Conservation (phyloP, 2,329 filamentous ascomycete genomes). For the Lasiodiplodia hormozganensis region DNA sequence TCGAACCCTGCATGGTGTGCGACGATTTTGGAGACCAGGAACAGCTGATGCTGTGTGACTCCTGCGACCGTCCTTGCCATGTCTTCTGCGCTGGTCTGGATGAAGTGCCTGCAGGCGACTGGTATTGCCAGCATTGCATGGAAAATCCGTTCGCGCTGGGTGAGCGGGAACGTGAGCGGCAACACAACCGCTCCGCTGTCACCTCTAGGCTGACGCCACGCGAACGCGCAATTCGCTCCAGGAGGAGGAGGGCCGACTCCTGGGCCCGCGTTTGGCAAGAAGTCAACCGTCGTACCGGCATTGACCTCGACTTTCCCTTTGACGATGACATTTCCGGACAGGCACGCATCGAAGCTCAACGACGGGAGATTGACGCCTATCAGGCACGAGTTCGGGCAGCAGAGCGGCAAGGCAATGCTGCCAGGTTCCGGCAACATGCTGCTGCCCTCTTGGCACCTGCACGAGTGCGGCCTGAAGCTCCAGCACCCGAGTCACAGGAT, state of each 20-base stretch:
- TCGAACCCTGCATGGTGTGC: slow-evolving; percentile 82
- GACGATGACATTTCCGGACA: slow-evolving; percentile 64
- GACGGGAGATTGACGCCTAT: slow-evolving; percentile 73
- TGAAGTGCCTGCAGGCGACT: slow-evolving; percentile 75
- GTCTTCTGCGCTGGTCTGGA: slow-evolving; percentile 89
- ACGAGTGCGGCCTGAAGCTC: slow-evolving; percentile 46
- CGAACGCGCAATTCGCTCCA: slow-evolving; percentile 27
- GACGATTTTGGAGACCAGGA: slow-evolving; percentile 81
- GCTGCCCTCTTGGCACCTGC: slow-evolving; percentile 62
- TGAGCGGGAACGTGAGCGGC: slow-evolving; percentile 37
- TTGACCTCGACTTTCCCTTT: slow-evolving; percentile 87
- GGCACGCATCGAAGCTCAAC: slow-evolving; percentile 44
- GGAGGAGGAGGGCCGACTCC: slow-evolving; percentile 41
- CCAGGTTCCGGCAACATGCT: slow-evolving; percentile 74
- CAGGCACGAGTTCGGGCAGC: slow-evolving; percentile 84
- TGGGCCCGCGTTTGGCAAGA: slow-evolving; percentile 88
- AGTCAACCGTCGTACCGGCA: slow-evolving; percentile 78
- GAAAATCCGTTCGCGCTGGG: slow-evolving; percentile 47
- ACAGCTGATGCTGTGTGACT: slow-evolving; percentile 86
- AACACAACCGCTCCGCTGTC: slow-evolving; percentile 39
- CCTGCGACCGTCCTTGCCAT: slow-evolving; percentile 88
- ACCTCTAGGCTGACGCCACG: slow-evolving; percentile 40
- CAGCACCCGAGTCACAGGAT: slow-evolving; percentile 75
- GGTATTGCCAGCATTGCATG: slow-evolving; percentile 89
- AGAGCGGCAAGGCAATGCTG: slow-evolving; percentile 75